phyloP scores from a whole-genome alignment of 2,329 filamentous ascomycete genomes.

The Aspergillus novoparasiticus region DNA sequence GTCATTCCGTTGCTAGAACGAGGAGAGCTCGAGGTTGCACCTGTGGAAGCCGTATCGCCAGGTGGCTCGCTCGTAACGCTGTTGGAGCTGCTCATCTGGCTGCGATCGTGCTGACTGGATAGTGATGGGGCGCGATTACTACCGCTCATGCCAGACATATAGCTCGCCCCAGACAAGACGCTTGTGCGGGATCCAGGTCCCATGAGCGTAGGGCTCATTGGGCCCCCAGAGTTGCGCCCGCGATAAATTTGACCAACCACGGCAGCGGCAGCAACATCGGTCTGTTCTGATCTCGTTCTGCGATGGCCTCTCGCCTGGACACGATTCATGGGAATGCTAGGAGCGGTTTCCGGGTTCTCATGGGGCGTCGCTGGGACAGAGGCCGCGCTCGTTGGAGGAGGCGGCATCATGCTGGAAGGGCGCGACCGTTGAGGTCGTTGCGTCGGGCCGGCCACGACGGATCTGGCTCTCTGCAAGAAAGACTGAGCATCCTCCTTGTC shows the following conservation, averaged over 20 bases:
- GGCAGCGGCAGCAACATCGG: conserved; percentile 59
- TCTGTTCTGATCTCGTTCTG: conserved; percentile 53
- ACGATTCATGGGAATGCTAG: conserved; percentile 50
- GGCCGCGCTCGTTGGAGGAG: conserved; percentile 30
- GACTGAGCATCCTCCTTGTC: conserved; percentile 52
- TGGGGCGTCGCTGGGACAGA: conserved; percentile 37
- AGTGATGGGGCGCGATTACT: conserved; percentile 56
- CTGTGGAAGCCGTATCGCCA: conserved; percentile 48
- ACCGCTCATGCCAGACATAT: conserved; percentile 57
- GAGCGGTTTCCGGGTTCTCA: conserved; percentile 51
- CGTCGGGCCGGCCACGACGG: conserved; percentile 53
- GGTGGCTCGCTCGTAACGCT: conserved; percentile 53
- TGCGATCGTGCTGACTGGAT: conserved; percentile 49
- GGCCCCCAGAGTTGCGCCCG: conserved; percentile 58
- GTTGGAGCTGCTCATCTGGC: conserved; percentile 69
- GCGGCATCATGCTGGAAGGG: conserved; percentile 48
- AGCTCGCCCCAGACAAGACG: conserved; percentile 45
- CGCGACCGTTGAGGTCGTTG: conserved; percentile 47
- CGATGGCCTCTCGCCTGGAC: conserved; percentile 46
- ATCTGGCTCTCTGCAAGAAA: conserved; percentile 64
- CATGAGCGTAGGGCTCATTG: conserved; percentile 55
- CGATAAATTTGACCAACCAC: conserved; percentile 91
- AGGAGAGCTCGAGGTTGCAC: conserved; percentile 55
- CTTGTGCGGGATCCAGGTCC: conserved; percentile 44
- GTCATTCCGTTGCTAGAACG: conserved; percentile 68